Conservation (phyloP, 345 rosid species). For the Gossypium mustelinum region DNA sequence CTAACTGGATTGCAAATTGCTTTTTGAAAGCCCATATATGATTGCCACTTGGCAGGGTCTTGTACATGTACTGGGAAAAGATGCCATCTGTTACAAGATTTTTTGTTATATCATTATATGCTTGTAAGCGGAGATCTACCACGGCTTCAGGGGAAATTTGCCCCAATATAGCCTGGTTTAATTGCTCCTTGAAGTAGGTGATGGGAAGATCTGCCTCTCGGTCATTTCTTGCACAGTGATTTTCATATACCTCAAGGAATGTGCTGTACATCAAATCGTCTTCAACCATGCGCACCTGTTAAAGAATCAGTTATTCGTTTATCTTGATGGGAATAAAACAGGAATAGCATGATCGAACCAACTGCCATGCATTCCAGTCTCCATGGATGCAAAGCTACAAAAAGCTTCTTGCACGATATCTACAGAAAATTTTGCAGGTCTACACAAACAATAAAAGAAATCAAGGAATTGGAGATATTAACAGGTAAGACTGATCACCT, state of each 20-base stretch:
- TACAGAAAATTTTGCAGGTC: neutral
- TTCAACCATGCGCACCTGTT: conserved; percentile 98
- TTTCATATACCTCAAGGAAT: conserved; percentile 96
- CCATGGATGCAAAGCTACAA: neutral
- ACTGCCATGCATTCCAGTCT: neutral
- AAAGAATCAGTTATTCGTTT: neutral
- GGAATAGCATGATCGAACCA: neutral
- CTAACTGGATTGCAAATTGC: conserved; percentile 95
- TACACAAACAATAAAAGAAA: neutral
- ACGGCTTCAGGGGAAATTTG: conserved; percentile 82
- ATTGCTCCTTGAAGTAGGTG: conserved; percentile 84
- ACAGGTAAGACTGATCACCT: conserved; percentile 42
- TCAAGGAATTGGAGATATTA: neutral
- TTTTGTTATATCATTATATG: conserved; percentile 80
- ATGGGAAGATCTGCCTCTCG: conserved; percentile 90
- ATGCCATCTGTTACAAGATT: conserved; percentile 64
- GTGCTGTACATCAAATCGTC: conserved; percentile 96
- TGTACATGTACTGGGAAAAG: conserved; percentile 96
- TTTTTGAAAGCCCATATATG: conserved; percentile 99
- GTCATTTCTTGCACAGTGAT: conserved; percentile 89
- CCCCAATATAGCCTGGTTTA: conserved; percentile 90
- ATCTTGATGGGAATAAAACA: neutral
- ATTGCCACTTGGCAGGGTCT: conserved; percentile 74
- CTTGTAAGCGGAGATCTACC: conserved; percentile 92
- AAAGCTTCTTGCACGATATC: neutral